Base-by-base conservation (phyloP, 352 stramenopile species). In the Pythium plurisporium region DNA sequence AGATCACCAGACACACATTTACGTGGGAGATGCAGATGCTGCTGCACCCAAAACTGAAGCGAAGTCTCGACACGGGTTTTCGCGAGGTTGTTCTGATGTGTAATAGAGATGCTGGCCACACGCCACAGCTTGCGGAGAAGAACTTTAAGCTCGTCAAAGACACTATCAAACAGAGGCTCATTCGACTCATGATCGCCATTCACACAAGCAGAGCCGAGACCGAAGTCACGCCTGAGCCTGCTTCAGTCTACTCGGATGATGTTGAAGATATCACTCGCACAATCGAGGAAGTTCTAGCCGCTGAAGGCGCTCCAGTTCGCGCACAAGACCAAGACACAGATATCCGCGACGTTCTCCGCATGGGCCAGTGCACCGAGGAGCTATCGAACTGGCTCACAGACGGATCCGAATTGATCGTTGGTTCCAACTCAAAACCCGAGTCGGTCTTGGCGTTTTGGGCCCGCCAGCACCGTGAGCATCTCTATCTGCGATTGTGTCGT, bases 1-100 rank as follows among this genome's bases (percentile, higher is more conserved):
- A 17, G 20, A 33, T 44, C 30, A 20, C 10, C 31, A 36, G 22
- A 31, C 33, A 36, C 41, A 11, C 17, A 20, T 42, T 49, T 12
- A 15, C 43, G 14, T 37, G 5, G 17, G 54, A 61, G 54, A 54
- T 61, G 54, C 34, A 40, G n/a, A 26, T 61, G 33, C 26, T 47
- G 15, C 34, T 61, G 10, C 54, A 61, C 36, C 54, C 44, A 1
- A 41, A 23, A 17, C 37, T 41, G 23, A 61, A 61, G 27, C 41
- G 41, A 23, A 52, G 7, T 34, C 19, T 61, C 15, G 43, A 53
- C 10, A 42, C 30, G 8, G 15, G 26, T 15, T 47, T 54, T 22
- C 15, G 44, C 12, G 27, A 46, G 19, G 25, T 53, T 29, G 54
- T 53, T n/a, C 10, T 37, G 2, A 41, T 53, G 43, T 48, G 43